phyloP scores from a whole-genome alignment of 768 basidiomycete genomes.

The Tylopilus felleus region DNA sequence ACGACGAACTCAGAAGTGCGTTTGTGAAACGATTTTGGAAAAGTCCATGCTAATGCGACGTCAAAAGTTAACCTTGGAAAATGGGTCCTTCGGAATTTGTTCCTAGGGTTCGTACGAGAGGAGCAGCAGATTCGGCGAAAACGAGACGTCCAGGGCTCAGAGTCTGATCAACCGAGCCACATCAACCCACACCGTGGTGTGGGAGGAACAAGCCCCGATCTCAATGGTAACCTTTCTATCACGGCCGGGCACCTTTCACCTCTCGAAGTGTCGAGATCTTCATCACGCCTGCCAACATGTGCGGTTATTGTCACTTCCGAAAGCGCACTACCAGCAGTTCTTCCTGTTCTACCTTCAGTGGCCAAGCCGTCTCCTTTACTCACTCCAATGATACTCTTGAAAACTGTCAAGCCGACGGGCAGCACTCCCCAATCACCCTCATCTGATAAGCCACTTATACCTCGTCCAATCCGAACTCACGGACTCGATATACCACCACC shows the following conservation, averaged over 20 bases:
- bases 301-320: conserved; percentile 57
- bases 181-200: conserved; percentile 21
- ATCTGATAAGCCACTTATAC: conserved; percentile 30
- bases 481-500: conserved; percentile 39
- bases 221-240: conserved; percentile 17
- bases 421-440: conserved; percentile 46
- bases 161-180: conserved; percentile 15
- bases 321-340: conserved; percentile 61
- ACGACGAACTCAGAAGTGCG: conserved; percentile 80
- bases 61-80: conserved; percentile 83
- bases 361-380: conserved; percentile 53
- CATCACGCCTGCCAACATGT: conserved; percentile 25
- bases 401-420: conserved; percentile 27
- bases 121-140: conserved; percentile 47
- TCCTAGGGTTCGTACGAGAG: conserved; percentile 72
- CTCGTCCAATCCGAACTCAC: conserved; percentile 40
- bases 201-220: conserved; percentile 26
- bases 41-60: conserved; percentile 4
- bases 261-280: conserved; percentile 28
- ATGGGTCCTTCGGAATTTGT: conserved; percentile 86
- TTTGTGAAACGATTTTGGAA: conserved; percentile 17
- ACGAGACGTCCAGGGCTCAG: conserved; percentile 27
- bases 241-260: conserved; percentile 27
- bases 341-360: conserved; percentile 46
- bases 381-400: conserved; percentile 56